Percentiles rank a stretch among this genome's conserved stretches.
These are phyloP conservation scores for Phytophthora constricta DNA, from an alignment of 352 stramenopile species.

Conservation along the genomic window DNA sequence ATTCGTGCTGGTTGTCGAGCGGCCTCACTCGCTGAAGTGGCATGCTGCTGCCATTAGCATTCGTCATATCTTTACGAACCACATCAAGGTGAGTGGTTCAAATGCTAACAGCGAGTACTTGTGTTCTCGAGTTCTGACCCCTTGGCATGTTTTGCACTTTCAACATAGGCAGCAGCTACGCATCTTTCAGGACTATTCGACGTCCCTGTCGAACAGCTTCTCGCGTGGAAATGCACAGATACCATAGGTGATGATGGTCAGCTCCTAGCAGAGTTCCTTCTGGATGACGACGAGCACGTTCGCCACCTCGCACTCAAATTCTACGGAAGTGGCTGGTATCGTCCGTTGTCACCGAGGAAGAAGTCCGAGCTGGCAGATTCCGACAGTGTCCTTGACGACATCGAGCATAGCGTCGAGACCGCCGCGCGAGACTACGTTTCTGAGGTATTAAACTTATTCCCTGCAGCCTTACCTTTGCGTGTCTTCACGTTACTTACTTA, in stretches of 20 bases:
- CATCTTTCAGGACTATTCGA: slow-evolving; percentile 34
- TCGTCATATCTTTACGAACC: slow-evolving; percentile 51
- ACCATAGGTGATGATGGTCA: slow-evolving; percentile 23
- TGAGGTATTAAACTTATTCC: slow-evolving; percentile 24
- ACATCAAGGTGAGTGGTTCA: too few species aligned
- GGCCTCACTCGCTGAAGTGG: slow-evolving; percentile 68
- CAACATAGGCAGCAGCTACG: slow-evolving; percentile 20
- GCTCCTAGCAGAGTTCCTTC: slow-evolving; percentile 38
- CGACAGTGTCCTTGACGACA: slow-evolving; percentile 30
- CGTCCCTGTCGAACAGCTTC: slow-evolving; percentile 16
- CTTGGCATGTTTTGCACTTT: background rate
- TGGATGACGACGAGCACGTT: slow-evolving; percentile 47
- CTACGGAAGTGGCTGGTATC: slow-evolving; percentile 57
- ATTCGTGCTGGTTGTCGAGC: slow-evolving; percentile 64
- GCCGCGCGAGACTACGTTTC: slow-evolving; percentile 50
- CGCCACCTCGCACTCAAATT: slow-evolving; percentile 51
- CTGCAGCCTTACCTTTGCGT: background rate
- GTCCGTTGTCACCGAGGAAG: slow-evolving; percentile 36
- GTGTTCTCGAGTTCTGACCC: background rate
- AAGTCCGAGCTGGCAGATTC: slow-evolving; percentile 10
- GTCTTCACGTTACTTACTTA: background rate
- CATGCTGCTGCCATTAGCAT: slow-evolving; percentile 56
- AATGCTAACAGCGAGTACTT: slow-evolving; percentile 30
- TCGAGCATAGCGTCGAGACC: slow-evolving; percentile 39
- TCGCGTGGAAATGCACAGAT: slow-evolving; percentile 20